Conservation (phyloP, 2,329 filamentous ascomycete genomes). For the Coccinonectria pachysandricola region DNA sequence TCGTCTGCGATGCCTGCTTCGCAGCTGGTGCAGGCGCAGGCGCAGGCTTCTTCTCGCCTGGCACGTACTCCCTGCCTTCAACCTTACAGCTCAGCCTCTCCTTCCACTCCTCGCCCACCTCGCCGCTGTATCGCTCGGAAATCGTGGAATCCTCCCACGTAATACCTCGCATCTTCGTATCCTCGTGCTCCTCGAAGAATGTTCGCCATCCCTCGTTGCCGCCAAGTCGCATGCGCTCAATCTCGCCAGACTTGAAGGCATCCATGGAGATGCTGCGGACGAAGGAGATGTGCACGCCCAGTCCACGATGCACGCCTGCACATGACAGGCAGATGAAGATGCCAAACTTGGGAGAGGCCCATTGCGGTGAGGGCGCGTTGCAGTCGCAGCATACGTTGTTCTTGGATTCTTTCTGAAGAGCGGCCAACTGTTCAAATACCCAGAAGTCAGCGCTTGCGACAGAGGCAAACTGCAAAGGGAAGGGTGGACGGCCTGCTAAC, state of each 20-base stretch:
- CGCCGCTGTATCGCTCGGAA: conserved; percentile 79
- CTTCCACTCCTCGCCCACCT: conserved; percentile 92
- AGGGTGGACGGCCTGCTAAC: conserved; percentile 35
- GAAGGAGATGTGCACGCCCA: conserved; percentile 97
- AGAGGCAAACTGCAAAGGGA: conserved; percentile 4
- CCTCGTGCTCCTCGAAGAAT: conserved; percentile 70
- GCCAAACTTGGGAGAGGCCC: conserved; percentile 94
- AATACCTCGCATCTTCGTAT: conserved; percentile 55
- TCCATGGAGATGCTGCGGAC: conserved; percentile 98
- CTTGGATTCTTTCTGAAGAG: conserved; percentile 80
- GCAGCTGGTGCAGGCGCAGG: conserved; percentile 18
- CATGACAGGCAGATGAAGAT: conserved; percentile 98
- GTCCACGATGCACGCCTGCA: conserved; percentile 84
- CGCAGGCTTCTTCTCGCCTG: conserved; percentile 48
- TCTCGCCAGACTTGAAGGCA: conserved; percentile 87
- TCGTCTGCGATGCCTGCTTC: conserved; percentile 27
- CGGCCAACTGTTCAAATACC: conserved; percentile 57
- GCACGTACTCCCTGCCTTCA: conserved; percentile 78
- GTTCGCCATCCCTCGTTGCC: conserved; percentile 80
- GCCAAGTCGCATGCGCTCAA: conserved; percentile 84
- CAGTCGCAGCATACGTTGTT: conserved; percentile 95
- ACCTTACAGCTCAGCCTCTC: conserved; percentile 79
- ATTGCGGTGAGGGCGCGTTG: conserved; percentile 91
- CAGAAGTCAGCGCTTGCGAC: conserved; percentile 9
- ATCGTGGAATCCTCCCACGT: conserved; percentile 83